phyloP scores from a whole-genome alignment of 2,329 filamentous ascomycete species.

The Cytospora paraplurivora region DNA sequence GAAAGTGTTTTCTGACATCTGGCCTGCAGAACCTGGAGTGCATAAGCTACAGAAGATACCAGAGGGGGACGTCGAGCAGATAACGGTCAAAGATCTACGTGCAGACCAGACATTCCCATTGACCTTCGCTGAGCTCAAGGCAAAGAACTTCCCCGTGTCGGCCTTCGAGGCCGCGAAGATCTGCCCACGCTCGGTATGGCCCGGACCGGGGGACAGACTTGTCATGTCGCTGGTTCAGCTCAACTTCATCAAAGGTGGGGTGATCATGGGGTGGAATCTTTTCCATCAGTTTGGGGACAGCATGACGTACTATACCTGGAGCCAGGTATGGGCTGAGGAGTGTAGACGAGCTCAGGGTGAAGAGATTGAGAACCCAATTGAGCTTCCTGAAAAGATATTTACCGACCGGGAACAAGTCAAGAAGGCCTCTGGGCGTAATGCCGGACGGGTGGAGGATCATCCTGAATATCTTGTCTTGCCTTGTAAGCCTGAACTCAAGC shows the following conservation, averaged over 20 bases:
- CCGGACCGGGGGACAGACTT: slow-evolving; percentile 31
- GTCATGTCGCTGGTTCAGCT: slow-evolving; percentile 32
- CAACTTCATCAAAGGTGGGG: slow-evolving; percentile 37
- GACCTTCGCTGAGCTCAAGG: slow-evolving; percentile 34
- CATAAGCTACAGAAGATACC: slow-evolving; percentile 37
- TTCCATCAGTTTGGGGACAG: slow-evolving; percentile 41
- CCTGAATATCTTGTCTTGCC: slow-evolving; percentile 39
- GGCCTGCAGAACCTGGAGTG: slow-evolving; percentile 34
- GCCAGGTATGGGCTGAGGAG: slow-evolving; percentile 41
- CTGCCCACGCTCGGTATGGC: slow-evolving; percentile 35
- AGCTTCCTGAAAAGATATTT: slow-evolving; percentile 36
- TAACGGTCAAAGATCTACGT: slow-evolving; percentile 35
- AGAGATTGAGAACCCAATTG: slow-evolving; percentile 31
- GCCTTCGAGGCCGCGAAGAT: slow-evolving; percentile 32
- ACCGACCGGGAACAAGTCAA: slow-evolving; percentile 36
- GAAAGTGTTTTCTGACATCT: background rate
- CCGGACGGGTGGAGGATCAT: slow-evolving; percentile 36
- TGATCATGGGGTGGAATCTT: slow-evolving; percentile 34
- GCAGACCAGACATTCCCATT: slow-evolving; percentile 32
- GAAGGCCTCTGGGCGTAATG: slow-evolving; percentile 36
- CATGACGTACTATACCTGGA: slow-evolving; percentile 37
- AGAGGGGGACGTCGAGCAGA: slow-evolving; percentile 32
- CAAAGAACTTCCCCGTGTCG: slow-evolving; percentile 33
- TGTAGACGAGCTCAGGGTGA: slow-evolving; percentile 37
- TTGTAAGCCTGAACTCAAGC: slow-evolving; percentile 11